Base-by-base conservation (phyloP, 257 asterid species). In the Gynochthodes officinalis region DNA sequence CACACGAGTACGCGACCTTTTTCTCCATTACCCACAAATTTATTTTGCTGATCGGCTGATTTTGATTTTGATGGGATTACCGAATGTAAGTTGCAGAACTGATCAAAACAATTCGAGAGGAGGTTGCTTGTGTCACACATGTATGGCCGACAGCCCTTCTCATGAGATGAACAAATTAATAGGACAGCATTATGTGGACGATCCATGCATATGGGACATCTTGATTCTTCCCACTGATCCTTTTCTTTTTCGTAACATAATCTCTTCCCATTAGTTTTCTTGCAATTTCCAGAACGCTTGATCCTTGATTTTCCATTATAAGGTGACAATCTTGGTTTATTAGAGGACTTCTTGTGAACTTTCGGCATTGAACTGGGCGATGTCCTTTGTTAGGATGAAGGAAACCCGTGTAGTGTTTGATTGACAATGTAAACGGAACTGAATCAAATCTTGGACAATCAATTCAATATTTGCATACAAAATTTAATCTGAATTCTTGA, bases 91-190 rank as follows among this genome's bases (percentile, higher is more conserved):
- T 86, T 86, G 32, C 80, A 50, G 62, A 55, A 55, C 16, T 23
- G 33, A 25, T 55, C 62, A 55, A 55, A 25, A 25, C 62, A 55
- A 55, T 55, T 55, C 4, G 62, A 55, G 75, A 88, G 97, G 21
- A 89, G 89, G 73, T 78, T 70, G 83, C 96, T 89, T 30, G 96
- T 92, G 78, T 92, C 92, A 55, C 97, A 92, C 80, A 86, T 82
- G 79, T 80, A 92, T 55, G 96, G 97, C 16, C 82, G 5, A 55
- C 62, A 55, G 5, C 62, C 62, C 3, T 55, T 55, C 12, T 55
- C 62, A 25, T 55, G 18, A 62, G 91, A 91, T 25, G 93, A 80
- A 76, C 97, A 91, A 83, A 55, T 55, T 25, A 55, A 23, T 5
- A 25, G 11, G 13, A 55, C 33, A 10, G 16, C 62, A 9, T 55